These are phyloP conservation scores for Lasiosphaeria ovina DNA, from an alignment of 495 filamentous ascomycete genomes.

Conservation along the genomic window DNA sequence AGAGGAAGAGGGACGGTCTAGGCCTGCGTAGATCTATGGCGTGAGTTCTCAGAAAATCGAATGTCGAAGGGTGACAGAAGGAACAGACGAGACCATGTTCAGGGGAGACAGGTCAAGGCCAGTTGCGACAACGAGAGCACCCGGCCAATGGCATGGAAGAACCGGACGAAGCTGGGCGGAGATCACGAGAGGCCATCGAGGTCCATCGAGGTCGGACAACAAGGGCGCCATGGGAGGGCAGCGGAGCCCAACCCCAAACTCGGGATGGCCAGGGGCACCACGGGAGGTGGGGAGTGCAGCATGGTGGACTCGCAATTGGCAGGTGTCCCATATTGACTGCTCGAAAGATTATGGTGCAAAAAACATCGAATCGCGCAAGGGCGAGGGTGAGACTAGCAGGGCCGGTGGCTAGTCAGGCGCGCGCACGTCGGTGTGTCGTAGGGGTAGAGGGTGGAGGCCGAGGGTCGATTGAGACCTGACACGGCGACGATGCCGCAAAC, in stretches of 20 bases:
- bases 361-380: not conserved
- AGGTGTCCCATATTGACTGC: not conserved
- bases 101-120: not conserved
- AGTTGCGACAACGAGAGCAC: not conserved
- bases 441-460: not conserved
- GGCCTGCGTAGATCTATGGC: conserved; percentile 3
- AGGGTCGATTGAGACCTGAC: conserved; percentile 13
- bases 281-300: not conserved
- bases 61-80: not conserved
- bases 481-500: conserved; percentile 5
- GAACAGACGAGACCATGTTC: conserved; percentile 1
- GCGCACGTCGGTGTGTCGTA: not conserved
- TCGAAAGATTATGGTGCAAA: too few species aligned
- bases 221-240: not conserved
- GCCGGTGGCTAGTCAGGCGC: not conserved
- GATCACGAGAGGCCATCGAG: not conserved
- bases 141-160: not conserved
- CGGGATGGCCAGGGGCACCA: conserved; percentile 9
- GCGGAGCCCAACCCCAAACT: conserved; percentile 7
- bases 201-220: conserved; percentile 3
- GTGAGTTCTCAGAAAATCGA: conserved; percentile 3
- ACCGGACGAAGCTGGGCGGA: not conserved
- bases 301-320: not conserved
- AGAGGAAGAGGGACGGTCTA: conserved; percentile 4
- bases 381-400: not conserved